Evolutionary conservation across 441 rosid species (phyloP), one percentile per base, ranked within the genome.

Genomic region (Croton setiger): DNA sequence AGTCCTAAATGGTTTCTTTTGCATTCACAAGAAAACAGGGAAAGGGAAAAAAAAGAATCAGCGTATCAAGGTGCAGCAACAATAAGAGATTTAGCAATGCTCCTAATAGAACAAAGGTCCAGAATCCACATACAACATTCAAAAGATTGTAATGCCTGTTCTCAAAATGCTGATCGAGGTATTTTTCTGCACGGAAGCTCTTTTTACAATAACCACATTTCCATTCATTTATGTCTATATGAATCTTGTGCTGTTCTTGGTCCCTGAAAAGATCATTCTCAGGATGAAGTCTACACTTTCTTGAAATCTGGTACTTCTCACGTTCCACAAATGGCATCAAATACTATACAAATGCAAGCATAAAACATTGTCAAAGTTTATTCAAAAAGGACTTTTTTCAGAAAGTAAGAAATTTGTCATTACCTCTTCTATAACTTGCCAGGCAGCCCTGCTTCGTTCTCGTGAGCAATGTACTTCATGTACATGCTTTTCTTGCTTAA

Each of bases 121-220:
- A 39, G 76, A 76, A 64, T 52, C 67, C 60, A 84, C 93, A 79
- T 88, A 95, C 99, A 75, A 82, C 78, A 77, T 92, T 91, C 52
- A 92, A 82, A 81, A 88, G 92, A 80, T 85, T 79, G 88, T 53
- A 75, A 79, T 96, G 99, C 71, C 98, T 82, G 82, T 55, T 80
- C 79, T 68, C 86, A 74, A 96, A 85, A 80, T 96, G 98, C 79
- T 88, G 87, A 74, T 96, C 98, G 47, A 96, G 87, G 86, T 78
- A 91, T 9, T 79, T 84, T 75, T 96, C 99, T 52, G 91, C 90
- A 11, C 84, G 87, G 77, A 92, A 96, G 76, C 91, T 89, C 82
- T 95, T 95, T 81, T 82, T 90, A 84, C 99, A 95, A 78, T 90
- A 95, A 72, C 91, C 96, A 77, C 99, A 95, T 35, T 74, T 83